Conservation (phyloP, 441 rosid genomes). For the Eruca vesicaria region DNA sequence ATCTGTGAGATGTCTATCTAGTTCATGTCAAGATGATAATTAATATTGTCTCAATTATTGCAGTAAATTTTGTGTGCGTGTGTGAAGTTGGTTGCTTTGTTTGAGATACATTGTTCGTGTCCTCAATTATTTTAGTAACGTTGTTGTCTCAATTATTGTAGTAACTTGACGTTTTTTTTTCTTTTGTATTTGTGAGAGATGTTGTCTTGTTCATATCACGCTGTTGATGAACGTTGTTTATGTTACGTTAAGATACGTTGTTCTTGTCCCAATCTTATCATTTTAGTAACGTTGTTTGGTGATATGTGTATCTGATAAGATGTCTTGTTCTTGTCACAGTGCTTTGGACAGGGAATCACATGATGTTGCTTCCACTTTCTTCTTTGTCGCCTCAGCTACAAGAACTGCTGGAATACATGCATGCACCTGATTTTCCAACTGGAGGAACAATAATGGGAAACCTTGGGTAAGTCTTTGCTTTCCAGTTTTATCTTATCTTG, state of each 20-base stretch:
- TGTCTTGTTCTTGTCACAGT: neutral
- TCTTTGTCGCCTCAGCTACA: slow-evolving; percentile 57
- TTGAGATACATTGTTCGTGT: neutral
- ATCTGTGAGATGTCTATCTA: neutral
- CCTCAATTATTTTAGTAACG: too few species aligned
- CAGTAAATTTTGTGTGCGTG: too few species aligned
- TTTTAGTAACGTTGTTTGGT: neutral
- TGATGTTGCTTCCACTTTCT: slow-evolving; percentile 22
- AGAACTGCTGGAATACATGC: slow-evolving; percentile 98
- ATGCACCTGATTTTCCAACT: slow-evolving; percentile 99
- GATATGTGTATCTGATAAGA: neutral
- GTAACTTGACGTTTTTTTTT: too few species aligned
- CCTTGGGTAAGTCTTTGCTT: slow-evolving; percentile 57
- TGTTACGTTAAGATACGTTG: neutral
- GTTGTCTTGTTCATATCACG: too few species aligned
- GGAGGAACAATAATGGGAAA: slow-evolving; percentile 98
- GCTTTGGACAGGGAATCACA: neutral
- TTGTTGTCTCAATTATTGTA: too few species aligned
- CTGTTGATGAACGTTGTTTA: too few species aligned
- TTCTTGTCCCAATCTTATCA: neutral
- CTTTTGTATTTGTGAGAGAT: neutral
- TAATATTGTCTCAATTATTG: too few species aligned
- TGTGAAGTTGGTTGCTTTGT: neutral
- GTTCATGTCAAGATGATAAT: neutral
- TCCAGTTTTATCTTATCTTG: neutral